These are phyloP conservation scores for Tetrapisispora pingtungensis DNA, from an alignment of 805 yeast genomes.

Conservation along the genomic window DNA sequence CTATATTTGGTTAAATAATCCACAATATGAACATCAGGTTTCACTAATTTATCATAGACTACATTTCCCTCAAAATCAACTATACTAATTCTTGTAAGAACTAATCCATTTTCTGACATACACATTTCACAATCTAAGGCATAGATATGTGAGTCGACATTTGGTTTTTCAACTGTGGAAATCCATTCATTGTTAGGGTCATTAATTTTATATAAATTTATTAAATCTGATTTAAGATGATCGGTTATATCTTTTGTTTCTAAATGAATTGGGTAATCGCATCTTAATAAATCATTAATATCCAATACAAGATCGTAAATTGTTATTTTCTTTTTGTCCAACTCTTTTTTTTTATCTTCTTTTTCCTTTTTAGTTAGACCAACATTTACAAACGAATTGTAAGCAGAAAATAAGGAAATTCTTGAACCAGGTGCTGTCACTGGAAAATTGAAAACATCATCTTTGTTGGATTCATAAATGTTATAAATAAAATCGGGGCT, in stretches of 20 bases:
- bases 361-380: constrained; percentile 51
- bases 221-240: constrained; percentile 1
- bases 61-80: constrained; percentile 53
- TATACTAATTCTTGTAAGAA: constrained; percentile 67
- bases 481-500: constrained; percentile 2
- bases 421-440: constrained; percentile 58
- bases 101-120: constrained; percentile 47
- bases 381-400: constrained; percentile 45
- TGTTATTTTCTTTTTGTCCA: constrained; percentile 29
- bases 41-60: constrained; percentile 63
- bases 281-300: constrained; percentile 36
- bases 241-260: constrained; percentile 13
- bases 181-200: constrained; percentile 32
- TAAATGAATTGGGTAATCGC: constrained; percentile 56
- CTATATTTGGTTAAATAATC: constrained; percentile 80
- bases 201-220: constrained; percentile 4
- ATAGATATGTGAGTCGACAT: constrained; percentile 53
- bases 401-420: constrained; percentile 43
- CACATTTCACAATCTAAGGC: constrained; percentile 96
- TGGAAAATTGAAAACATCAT: constrained; percentile 32
- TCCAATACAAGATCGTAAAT: constrained; percentile 46
- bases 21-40: constrained; percentile 62
- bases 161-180: constrained; percentile 43
- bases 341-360: constrained; percentile 27
- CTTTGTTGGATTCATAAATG: constrained; percentile 2